phyloP scores from a whole-genome alignment of 192 early-diverging fungal genomes.

The Podila verticillata region DNA sequence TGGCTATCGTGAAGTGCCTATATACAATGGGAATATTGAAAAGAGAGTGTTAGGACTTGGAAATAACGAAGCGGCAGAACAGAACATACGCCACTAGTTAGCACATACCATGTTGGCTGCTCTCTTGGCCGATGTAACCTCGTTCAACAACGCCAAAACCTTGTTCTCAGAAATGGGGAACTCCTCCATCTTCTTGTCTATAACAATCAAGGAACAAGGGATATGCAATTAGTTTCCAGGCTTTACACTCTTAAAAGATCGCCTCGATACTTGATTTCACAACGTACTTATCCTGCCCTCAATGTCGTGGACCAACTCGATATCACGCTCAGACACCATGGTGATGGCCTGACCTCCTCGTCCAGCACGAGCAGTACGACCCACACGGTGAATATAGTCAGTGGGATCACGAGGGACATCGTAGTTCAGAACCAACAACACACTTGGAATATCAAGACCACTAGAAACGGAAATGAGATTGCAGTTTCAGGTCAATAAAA shows the following conservation, averaged over 20 bases:
- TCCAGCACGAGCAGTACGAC: constrained; percentile 97
- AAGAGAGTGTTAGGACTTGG: neutral
- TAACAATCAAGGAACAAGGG: neutral
- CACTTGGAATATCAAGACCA: constrained; percentile 97
- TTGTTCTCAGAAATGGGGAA: constrained; percentile 81
- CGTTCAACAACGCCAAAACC: constrained; percentile 85
- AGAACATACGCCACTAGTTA: neutral
- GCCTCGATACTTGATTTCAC: neutral
- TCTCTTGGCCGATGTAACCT: constrained; percentile 88
- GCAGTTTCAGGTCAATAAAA: too few relatives aligned
- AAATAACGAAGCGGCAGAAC: neutral
- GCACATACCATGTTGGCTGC: constrained; percentile 81
- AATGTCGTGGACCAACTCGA: constrained; percentile 89
- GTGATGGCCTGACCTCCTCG: constrained; percentile 90
- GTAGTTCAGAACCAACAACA: constrained; percentile 93
- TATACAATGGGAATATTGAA: neutral
- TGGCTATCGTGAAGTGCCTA: constrained; percentile 62
- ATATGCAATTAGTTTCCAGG: neutral
- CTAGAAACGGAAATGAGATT: constrained; percentile 50
- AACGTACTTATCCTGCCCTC: constrained; percentile 81
- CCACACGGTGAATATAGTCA: constrained; percentile 98
- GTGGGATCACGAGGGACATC: constrained; percentile 95
- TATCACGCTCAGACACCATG: constrained; percentile 86
- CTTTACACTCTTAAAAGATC: neutral
- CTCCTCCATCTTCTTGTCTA: constrained; percentile 85